Conservation (phyloP, 257 asterid species). For the Lycium ferocissimum region DNA sequence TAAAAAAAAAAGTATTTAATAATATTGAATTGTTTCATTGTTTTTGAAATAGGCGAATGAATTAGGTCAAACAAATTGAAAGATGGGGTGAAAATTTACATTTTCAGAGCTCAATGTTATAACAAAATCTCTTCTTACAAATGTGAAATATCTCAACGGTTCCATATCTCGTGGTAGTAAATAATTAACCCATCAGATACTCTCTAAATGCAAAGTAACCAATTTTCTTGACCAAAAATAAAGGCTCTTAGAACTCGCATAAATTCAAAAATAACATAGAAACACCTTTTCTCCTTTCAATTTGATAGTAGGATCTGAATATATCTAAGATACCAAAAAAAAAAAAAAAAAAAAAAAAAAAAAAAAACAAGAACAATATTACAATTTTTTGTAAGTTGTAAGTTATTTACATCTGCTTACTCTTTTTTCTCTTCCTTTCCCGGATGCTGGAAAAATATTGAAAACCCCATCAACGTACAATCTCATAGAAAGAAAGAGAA, state of each 20-base stretch:
- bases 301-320: conserved; percentile 16
- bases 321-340: not conserved
- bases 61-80: no score
- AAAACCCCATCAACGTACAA: conserved; percentile 39
- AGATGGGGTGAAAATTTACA: no score
- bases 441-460: conserved; percentile 66
- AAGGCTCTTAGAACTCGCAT: no score
- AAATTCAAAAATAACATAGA: not conserved
- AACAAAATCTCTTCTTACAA: no score
- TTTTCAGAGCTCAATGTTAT: no score
- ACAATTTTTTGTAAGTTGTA: conserved; percentile 19
- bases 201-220: no score
- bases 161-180: not conserved
- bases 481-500: conserved; percentile 70
- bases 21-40: no score
- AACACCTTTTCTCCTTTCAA: not conserved
- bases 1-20: no score
- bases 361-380: not conserved
- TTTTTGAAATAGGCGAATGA: no score
- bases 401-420: not conserved
- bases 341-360: not conserved
- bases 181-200: not conserved
- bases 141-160: no score
- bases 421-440: conserved; percentile 53
- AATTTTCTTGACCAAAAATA: no score